Base-by-base conservation (phyloP, 192 early-diverging fungal genomes). In the Gonapodya prolifera region DNA sequence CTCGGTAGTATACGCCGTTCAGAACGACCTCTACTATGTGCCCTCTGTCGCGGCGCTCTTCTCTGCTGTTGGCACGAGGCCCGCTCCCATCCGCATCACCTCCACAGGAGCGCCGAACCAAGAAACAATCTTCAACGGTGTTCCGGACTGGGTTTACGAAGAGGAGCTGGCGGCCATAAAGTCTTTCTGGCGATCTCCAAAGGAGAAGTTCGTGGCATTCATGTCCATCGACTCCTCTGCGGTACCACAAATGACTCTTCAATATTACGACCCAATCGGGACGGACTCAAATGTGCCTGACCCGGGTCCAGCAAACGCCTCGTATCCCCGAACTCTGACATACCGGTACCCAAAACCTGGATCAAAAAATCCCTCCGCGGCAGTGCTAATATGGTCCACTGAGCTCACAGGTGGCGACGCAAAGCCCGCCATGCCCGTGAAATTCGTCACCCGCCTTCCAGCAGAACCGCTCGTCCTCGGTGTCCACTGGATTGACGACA, bases 61-160 rank as follows among this genome's bases (percentile, higher is more conserved):
- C 45, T 8, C 8, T 16, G 8, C 45, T 23, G 45, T 23, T 23
- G 23, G 8, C 8, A 23, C 45, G 8, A 8, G 45, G 23, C 45
- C 45, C 23, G 8, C 45, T 61, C 45, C 45, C 45, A 61, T 61
- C 45, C 45, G 45, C 45, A 61, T 61, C 45, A 61, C 45, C 8
- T 16, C 45, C 45, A 61, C 45, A 16, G 45, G 45, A 8, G 45
- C 45, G 8, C 8, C 8, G 23, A 16, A 8, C 23, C 45, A 16
- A 16, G 45, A 61, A 16, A 73, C 18, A 18, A 32, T 73, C 28
- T 73, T 30, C 71, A 73, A 73, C 71, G 71, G 71, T 13, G 71
- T 73, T 73, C 28, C 71, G 16, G 71, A 73, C 31, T 73, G 71
- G 71, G 28, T 73, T 29, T 73, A 73, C 71, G 71, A 73, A 29